A percentile compares a stretch with the other conserved stretches of the same genome.
phyloP scores from a whole-genome alignment of 1,284 basidiomycete genomes.

The Fomitopsis pinicola region DNA sequence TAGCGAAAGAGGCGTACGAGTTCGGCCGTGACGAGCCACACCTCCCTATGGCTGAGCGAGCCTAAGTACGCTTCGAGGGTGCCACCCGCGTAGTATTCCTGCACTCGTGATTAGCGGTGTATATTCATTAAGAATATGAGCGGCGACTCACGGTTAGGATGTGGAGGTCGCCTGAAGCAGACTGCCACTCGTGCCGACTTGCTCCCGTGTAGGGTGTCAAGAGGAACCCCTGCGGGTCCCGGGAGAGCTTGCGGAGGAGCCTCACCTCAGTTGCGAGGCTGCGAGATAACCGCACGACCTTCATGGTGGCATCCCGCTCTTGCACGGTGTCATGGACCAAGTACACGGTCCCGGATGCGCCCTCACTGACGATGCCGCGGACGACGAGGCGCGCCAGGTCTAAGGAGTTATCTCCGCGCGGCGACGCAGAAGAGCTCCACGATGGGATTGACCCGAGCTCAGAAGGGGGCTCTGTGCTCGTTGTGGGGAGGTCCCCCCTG shows the following conservation, averaged over 20 bases:
- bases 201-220: constrained; percentile 13
- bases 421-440: not conserved
- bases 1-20: constrained; percentile 14
- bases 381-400: constrained; percentile 7
- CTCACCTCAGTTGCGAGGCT: constrained; percentile 22
- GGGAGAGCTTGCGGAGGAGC: constrained; percentile 13
- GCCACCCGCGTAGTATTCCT: constrained; percentile 22
- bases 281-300: constrained; percentile 18
- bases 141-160: constrained; percentile 17
- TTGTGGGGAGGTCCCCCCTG: not conserved
- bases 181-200: constrained; percentile 21
- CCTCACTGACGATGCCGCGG: constrained; percentile 17
- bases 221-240: constrained; percentile 12
- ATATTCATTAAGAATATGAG: not conserved
- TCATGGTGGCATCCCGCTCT: constrained; percentile 18
- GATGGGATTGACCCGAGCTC: constrained; percentile 7
- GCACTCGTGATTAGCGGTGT: not conserved
- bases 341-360: constrained; percentile 21
- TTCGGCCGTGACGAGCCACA: constrained; percentile 21
- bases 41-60: constrained; percentile 1
- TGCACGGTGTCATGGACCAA: constrained; percentile 12
- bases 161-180: constrained; percentile 16
- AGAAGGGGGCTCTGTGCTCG: not conserved
- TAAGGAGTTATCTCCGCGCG: not conserved
- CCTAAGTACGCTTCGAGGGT: constrained; percentile 13